A percentile compares a stretch with the other conserved stretches of the same genome.
Evolutionary conservation across 2,329 filamentous ascomycete genomes (phyloP).

Genomic region (Monilinia laxa): DNA sequence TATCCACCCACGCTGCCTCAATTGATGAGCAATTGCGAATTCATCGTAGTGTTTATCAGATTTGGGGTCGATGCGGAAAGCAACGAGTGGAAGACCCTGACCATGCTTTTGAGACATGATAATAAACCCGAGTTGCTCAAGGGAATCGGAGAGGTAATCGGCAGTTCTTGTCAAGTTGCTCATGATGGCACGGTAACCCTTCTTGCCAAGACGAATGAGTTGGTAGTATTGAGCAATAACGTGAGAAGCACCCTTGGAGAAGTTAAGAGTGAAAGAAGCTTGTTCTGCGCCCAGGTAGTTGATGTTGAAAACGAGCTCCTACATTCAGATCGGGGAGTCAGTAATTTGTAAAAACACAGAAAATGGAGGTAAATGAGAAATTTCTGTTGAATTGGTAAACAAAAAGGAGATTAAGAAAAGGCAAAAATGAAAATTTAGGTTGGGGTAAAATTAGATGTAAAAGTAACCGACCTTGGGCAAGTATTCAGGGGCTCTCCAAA

Average conservation of each 20-base stretch:
- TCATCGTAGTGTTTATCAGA: constrained; percentile 64
- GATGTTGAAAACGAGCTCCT: constrained; percentile 95
- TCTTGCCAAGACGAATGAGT: constrained; percentile 89
- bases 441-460: too few species aligned
- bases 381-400: too few species aligned
- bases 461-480: constrained; percentile 54
- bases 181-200: constrained; percentile 92
- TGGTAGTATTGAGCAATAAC: constrained; percentile 98
- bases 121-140: constrained; percentile 75
- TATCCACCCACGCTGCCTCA: constrained; percentile 86
- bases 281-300: constrained; percentile 97
- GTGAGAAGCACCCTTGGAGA: constrained; percentile 91
- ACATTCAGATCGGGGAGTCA: too few species aligned
- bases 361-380: too few species aligned
- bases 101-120: constrained; percentile 83
- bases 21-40: constrained; percentile 78
- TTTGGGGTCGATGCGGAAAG: constrained; percentile 71
- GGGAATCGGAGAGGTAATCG: constrained; percentile 76
- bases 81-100: constrained; percentile 81
- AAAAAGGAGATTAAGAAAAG: too few species aligned
- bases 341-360: too few species aligned
- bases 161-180: constrained; percentile 85
- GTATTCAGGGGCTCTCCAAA: constrained; percentile 82
- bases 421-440: too few species aligned
- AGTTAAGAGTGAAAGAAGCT: constrained; percentile 94